Conservation (phyloP, 495 filamentous ascomycete species). For the Lepidopterella palustris region DNA sequence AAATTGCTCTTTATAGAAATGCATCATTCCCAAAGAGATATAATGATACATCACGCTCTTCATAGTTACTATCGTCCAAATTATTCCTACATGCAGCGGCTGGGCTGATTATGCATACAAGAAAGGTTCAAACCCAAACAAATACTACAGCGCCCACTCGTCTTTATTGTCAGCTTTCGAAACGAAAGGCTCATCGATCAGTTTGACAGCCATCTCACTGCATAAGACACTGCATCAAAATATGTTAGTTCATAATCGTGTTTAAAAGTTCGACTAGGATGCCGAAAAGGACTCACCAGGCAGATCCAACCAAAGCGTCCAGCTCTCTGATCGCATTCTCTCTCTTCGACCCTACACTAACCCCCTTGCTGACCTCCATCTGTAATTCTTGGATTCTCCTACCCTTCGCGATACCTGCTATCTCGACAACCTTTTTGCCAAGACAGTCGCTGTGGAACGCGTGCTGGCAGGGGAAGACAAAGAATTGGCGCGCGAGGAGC, state of each 20-base stretch:
- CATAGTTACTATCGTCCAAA: not conserved
- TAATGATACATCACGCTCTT: too few species aligned
- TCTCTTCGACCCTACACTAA: conserved; percentile 56
- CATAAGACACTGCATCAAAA: conserved; percentile 63
- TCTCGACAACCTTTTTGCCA: conserved; percentile 71
- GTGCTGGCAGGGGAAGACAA: conserved; percentile 97
- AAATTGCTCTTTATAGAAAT: too few species aligned
- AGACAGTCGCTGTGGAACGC: conserved; percentile 94
- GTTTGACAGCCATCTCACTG: conserved; percentile 86
- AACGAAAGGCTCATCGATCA: conserved; percentile 89
- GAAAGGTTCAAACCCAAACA: not conserved
- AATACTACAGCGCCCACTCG: conserved; percentile 73
- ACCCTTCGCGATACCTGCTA: conserved; percentile 63
- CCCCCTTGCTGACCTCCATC: conserved; percentile 64
- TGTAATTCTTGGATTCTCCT: conserved; percentile 80
- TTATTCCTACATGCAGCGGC: not conserved
- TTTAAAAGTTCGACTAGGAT: not conserved
- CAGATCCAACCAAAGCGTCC: conserved; percentile 74
- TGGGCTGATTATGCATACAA: too few species aligned
- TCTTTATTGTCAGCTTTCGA: conserved; percentile 58
- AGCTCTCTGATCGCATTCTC: conserved; percentile 83
- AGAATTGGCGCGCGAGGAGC: conserved; percentile 83
- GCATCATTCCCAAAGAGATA: too few species aligned
- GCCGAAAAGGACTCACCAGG: conserved; percentile 54
- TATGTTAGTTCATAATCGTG: conserved; percentile 6